Conservation (phyloP, 768 basidiomycete species). For the Austroboletus festivus region DNA sequence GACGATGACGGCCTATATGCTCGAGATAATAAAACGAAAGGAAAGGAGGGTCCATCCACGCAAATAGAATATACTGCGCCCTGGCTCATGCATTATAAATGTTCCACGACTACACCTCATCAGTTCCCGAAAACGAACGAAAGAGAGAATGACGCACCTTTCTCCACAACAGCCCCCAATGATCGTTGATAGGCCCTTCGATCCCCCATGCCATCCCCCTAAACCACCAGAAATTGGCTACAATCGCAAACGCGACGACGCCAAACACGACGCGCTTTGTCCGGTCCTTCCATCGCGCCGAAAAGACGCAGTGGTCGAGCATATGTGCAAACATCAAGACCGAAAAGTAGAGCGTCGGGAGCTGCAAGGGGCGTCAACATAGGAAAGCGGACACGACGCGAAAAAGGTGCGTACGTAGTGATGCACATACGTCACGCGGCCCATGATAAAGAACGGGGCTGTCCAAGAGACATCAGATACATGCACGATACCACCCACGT, state of each 20-base stretch:
- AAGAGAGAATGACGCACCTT: conserved; percentile 34
- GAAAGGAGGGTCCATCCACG: no score
- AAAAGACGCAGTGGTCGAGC: conserved; percentile 91
- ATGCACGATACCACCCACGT: not conserved
- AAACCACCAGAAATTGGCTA: conserved; percentile 96
- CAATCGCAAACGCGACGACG: conserved; percentile 51
- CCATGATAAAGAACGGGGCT: conserved; percentile 99
- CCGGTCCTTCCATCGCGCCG: conserved; percentile 56
- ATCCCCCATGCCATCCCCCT: conserved; percentile 86
- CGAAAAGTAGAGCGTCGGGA: conserved; percentile 96
- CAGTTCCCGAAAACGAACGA: conserved; percentile 1
- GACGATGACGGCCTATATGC: no score
- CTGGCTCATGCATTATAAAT: conserved; percentile 14
- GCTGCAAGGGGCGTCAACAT: conserved; percentile 38
- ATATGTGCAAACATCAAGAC: conserved; percentile 89
- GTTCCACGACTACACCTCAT: conserved; percentile 28
- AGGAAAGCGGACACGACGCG: not conserved
- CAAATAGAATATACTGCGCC: no score
- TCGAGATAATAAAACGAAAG: no score
- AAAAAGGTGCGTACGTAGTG: conserved; percentile 70
- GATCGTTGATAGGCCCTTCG: conserved; percentile 78
- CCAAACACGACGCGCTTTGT: conserved; percentile 76
- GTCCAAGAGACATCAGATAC: conserved; percentile 2
- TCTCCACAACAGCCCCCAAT: conserved; percentile 81
- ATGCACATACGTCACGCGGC: conserved; percentile 92